These are phyloP conservation scores for Fusarium drepaniforme DNA, from an alignment of 2,329 filamentous ascomycete species.

Conservation along the genomic window DNA sequence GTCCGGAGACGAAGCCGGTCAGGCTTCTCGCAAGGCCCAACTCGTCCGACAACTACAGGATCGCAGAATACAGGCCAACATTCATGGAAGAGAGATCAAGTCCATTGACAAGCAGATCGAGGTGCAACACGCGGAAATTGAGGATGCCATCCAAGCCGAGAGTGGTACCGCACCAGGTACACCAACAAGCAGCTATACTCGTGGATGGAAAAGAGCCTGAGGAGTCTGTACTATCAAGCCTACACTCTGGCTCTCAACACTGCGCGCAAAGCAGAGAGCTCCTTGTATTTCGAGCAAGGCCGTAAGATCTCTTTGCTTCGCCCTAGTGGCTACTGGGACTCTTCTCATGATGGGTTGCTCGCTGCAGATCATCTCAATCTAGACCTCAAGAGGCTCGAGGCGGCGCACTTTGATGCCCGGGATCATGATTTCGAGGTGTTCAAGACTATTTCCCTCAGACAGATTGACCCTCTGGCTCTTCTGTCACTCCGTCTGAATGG, in stretches of 20 bases:
- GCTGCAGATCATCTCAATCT: background rate
- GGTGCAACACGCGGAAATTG: background rate
- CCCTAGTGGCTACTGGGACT: background rate
- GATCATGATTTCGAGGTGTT: constrained; percentile 12
- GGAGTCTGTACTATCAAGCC: background rate
- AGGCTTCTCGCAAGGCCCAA: background rate
- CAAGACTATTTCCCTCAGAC: constrained; percentile 12
- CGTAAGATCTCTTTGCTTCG: background rate
- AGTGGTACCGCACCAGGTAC: constrained; percentile 16
- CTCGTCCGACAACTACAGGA: constrained; percentile 12
- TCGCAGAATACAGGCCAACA: constrained; percentile 13
- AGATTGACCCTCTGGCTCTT: background rate
- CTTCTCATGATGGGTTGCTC: background rate
- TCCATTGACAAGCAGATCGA: constrained; percentile 23
- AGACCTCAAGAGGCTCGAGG: constrained; percentile 5
- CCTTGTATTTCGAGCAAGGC: background rate
- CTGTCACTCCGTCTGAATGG: background rate
- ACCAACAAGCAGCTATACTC: background rate
- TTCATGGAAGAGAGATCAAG: constrained; percentile 17
- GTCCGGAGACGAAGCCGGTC: background rate
- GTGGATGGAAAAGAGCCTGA: background rate
- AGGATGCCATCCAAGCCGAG: background rate
- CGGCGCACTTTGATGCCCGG: background rate
- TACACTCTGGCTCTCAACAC: background rate
- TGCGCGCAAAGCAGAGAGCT: background rate